Conservation (phyloP, 768 basidiomycete species). For the Boletus pseudopeckii region DNA sequence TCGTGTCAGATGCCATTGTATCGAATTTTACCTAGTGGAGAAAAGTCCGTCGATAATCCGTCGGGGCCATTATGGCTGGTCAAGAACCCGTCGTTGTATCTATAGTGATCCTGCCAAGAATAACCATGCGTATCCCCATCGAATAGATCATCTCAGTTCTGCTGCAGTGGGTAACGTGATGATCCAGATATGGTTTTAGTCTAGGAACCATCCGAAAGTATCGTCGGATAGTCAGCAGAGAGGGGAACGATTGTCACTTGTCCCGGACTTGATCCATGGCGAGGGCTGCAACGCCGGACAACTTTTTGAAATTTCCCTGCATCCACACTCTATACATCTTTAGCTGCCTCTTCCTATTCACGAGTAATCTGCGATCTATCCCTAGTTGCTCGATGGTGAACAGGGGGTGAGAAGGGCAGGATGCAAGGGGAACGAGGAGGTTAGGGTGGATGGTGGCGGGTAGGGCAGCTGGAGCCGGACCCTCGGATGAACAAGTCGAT, state of each 20-base stretch:
- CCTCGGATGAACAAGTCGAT: not conserved
- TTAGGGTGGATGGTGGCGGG: constrained; percentile 32
- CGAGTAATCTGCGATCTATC: constrained; percentile 82
- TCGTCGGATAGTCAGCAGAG: not conserved
- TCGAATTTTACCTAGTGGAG: not conserved
- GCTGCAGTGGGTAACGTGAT: too few species aligned
- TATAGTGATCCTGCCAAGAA: not conserved
- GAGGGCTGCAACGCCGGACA: not conserved
- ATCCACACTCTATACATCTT: constrained; percentile 99
- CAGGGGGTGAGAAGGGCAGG: constrained; percentile 49
- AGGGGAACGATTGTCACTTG: not conserved
- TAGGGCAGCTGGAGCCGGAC: not conserved
- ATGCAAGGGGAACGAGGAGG: constrained; percentile 29
- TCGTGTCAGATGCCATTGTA: not conserved
- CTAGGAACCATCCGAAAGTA: not conserved
- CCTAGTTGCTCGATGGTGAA: constrained; percentile 85
- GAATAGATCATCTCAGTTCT: not conserved
- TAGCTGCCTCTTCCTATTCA: constrained; percentile 90
- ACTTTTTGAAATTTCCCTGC: constrained; percentile 77
- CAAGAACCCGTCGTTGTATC: not conserved
- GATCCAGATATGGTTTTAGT: not conserved
- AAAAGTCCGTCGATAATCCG: too few species aligned
- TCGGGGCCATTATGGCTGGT: not conserved
- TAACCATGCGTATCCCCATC: not conserved
- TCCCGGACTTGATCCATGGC: not conserved